These are phyloP conservation scores for Trichocladium uniseriatum DNA, from an alignment of 495 filamentous ascomycete genomes.

Conservation along the genomic window DNA sequence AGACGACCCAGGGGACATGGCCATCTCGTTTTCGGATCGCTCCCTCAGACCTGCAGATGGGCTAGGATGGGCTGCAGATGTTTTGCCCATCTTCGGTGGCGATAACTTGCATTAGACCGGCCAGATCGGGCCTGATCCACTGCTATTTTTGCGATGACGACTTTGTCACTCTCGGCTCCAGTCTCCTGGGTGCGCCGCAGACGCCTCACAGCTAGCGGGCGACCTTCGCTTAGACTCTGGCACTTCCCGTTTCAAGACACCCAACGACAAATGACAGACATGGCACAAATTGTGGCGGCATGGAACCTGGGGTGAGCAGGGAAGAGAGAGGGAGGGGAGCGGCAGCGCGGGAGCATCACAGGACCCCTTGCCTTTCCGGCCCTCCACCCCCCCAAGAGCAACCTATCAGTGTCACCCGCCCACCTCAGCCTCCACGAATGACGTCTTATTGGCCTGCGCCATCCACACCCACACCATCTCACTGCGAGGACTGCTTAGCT, in stretches of 20 bases:
- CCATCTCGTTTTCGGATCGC: too few relatives aligned
- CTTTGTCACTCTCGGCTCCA: conserved; percentile 13
- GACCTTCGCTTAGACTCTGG: background rate
- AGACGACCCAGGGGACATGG: too few relatives aligned
- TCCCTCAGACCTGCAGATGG: too few relatives aligned
- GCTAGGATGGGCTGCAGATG: background rate
- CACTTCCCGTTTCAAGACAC: conserved; percentile 8
- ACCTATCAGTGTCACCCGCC: conserved; percentile 13
- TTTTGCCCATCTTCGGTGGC: background rate
- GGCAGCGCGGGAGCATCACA: conserved; percentile 7
- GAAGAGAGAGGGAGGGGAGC: background rate
- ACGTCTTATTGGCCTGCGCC: conserved; percentile 4
- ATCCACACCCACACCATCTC: background rate
- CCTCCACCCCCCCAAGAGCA: conserved; percentile 6
- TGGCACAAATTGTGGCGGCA: background rate
- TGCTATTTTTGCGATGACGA: conserved; percentile 7
- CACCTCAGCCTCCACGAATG: conserved; percentile 4
- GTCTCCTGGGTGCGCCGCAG: conserved; percentile 9
- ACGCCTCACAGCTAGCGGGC: conserved; percentile 8
- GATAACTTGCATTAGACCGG: background rate
- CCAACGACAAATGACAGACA: conserved; percentile 7
- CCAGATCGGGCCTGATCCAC: background rate
- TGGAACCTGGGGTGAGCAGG: background rate
- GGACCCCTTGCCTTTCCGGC: conserved; percentile 7
- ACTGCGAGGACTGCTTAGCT: background rate